These are phyloP conservation scores for Hysterium pulicare DNA, from an alignment of 2,329 filamentous ascomycete genomes.

Conservation along the genomic window DNA sequence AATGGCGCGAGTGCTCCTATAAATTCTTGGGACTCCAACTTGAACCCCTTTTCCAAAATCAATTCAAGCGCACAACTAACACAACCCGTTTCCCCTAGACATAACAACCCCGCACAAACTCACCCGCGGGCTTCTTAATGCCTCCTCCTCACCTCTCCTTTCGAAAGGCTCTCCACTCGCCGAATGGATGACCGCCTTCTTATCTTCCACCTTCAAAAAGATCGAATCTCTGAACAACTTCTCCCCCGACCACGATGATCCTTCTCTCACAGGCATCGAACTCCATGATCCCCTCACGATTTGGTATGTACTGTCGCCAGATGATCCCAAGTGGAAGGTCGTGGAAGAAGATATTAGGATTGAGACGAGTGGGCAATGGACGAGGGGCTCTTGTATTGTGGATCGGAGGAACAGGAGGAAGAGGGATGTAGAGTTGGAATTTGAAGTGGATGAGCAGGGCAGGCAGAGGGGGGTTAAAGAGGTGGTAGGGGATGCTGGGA, in stretches of 20 bases:
- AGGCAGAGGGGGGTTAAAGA: slow-evolving; percentile 29
- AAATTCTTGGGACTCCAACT: too few relatives aligned
- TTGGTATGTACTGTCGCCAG: slow-evolving; percentile 31
- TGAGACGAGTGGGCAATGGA: slow-evolving; percentile 92
- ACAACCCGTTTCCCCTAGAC: slow-evolving; percentile 27
- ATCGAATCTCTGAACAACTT: slow-evolving; percentile 39
- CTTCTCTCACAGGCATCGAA: slow-evolving; percentile 36
- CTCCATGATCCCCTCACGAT: slow-evolving; percentile 47
- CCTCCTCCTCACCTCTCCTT: slow-evolving; percentile 22
- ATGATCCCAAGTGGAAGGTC: slow-evolving; percentile 32
- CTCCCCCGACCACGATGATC: slow-evolving; percentile 29
- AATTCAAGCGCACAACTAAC: slow-evolving; percentile 6
- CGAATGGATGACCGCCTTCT: slow-evolving; percentile 45
- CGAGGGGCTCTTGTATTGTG: slow-evolving; percentile 81
- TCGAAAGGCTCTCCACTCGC: slow-evolving; percentile 40
- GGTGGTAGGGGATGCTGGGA: slow-evolving; percentile 65
- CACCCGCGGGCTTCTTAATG: slow-evolving; percentile 37
- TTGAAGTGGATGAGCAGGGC: slow-evolving; percentile 27
- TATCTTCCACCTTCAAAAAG: slow-evolving; percentile 45
- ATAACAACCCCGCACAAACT: slow-evolving; percentile 46
- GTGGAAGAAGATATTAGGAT: slow-evolving; percentile 69
- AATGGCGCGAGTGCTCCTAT: too few relatives aligned
- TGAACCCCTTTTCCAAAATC: not conserved
- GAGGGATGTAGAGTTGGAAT: slow-evolving; percentile 33
- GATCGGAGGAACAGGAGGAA: slow-evolving; percentile 66